Base-by-base conservation (phyloP, 2,329 filamentous ascomycete species). In the Chrysoporthe austroafricana region DNA sequence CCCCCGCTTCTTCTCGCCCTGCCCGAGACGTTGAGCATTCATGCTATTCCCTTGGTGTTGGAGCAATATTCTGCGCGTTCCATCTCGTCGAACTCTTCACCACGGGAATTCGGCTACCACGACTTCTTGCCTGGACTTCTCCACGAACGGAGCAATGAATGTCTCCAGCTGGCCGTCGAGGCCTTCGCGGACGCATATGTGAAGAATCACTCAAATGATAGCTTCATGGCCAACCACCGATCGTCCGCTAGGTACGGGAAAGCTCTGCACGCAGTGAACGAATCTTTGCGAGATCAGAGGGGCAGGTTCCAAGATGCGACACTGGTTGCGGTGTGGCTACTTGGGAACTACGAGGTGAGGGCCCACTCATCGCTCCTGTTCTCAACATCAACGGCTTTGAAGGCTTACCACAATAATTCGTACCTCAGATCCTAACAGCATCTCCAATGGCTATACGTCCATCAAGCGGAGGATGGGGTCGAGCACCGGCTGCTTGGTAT, bases 111-210 rank as follows among this genome's bases (percentile, higher is more conserved):
- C 21, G 57, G 57, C 16, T 43, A 43, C n/a, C 39, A 59, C 39
- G 39, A 43, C 34, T 59, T 59, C 57, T 16, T 59, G 57, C 34
- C 39, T 21, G 36, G 39, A 2, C 57, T 58, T 7, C 36, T 59
- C 3, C 32, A n/a, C 16, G 34, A 59, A 18, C 36, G 39, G 13
- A 43, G 57, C 5, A 43, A 36, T 14, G n/a, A 21, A 5, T 59
- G 57, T n/a, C 57, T 59, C 18, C 21, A 43, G 36, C 57, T 59
- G n/a, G 36, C 57, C n/a, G 57, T 59, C 57, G 57, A 59, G 57
- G 57, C 57, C 18, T 59, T 39, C n/a, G 18, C 36, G 11, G 36
- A 59, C 9, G 57, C 57, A 2, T 59, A 59, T 36, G 34, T 59
- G 7, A 59, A 26, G 36, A 59, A 59, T 8, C 57, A 42, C 34